Evolutionary conservation across 257 asterid genomes (phyloP).

Genomic region (Haberlea rhodopensis): DNA sequence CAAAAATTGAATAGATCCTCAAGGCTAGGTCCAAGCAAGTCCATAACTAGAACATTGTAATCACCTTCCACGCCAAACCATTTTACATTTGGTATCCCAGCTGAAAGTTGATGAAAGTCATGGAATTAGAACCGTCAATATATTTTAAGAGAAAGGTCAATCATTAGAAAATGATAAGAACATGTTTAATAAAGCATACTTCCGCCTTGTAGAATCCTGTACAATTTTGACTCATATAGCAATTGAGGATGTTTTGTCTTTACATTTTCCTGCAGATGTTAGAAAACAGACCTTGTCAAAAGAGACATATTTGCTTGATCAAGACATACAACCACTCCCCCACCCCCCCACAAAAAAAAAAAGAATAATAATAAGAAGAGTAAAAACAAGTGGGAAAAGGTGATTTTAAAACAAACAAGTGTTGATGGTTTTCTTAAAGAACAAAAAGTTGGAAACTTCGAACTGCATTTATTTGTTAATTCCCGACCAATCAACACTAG

Average conservation of each 20-base stretch:
- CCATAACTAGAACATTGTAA: constrained; percentile 67
- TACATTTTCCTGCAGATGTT: constrained; percentile 51
- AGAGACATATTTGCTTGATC: not conserved
- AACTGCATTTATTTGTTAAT: no score
- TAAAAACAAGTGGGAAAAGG: not conserved
- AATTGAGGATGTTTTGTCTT: constrained; percentile 70
- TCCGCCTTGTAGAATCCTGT: constrained; percentile 69
- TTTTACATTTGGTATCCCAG: constrained; percentile 59
- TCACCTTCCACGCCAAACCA: constrained; percentile 80
- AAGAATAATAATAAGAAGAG: no score
- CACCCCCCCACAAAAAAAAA: no score
- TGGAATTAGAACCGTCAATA: not conserved
- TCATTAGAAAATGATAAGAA: constrained; percentile 24
- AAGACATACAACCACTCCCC: not conserved
- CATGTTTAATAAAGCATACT: constrained; percentile 34
- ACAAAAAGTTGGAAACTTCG: not conserved
- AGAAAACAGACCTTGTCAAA: not conserved
- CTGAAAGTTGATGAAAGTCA: constrained; percentile 29
- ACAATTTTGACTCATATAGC: constrained; percentile 61
- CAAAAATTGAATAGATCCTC: constrained; percentile 71
- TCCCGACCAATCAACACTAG: not conserved
- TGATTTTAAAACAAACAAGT: not conserved
- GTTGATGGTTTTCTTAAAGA: not conserved
- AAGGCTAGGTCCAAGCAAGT: constrained; percentile 74
- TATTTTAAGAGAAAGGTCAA: constrained; percentile 1